Evolutionary conservation across 2,329 filamentous ascomycete species (phyloP), one percentile per base, ranked within the genome.

Genomic region (Cladorrhinum sp.): DNA sequence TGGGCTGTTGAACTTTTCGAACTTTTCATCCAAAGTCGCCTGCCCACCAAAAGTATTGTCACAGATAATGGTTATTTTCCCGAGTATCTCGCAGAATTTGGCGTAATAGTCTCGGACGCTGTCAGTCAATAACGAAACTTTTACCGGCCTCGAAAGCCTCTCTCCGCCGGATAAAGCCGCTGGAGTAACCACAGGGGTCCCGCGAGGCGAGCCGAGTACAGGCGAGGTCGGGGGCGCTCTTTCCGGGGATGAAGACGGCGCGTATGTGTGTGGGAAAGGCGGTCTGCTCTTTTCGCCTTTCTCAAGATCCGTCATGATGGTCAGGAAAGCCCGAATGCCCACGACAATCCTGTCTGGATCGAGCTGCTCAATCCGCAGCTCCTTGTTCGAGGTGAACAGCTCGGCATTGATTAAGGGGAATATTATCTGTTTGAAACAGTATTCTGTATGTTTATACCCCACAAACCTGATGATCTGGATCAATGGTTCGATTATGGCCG

Each of bases 261-360:
- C 72, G 65, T 83, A 85, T n/a, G 86, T 84, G 51, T 87, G 85
- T 1, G 95, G 95, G 67, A 98, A 97, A 0, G 92, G 90, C 2
- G 95, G 95, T 23, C 83, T 83, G 12, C 88, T 84, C 64, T 86
- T 83, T 54, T 93, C 89, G 24, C 89, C 88, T 65, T 89, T 94
- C 73, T 99, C 95, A 24, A 98, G 80, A 73, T 99, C 95, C 0
- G 90, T 85, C 86, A 99, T 94, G 67, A 98, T 92, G 30, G 90
- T 91, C 26, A 99, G 81, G 72, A 98, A 99, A 2, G 95, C 91
- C 64, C 92, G 86, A 64, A 99, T 99, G 2, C 93, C 95, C 67
- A 99, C 90, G n/a, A 98, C 94, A 77, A 97, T 96, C 69, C 91
- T 89, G 71, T 99, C 96, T 0, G 96, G 95, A 64, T 99, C 95